Evolutionary conservation across 1,284 basidiomycete species (phyloP).

Genomic region (Papiliotrema fonsecae): DNA sequence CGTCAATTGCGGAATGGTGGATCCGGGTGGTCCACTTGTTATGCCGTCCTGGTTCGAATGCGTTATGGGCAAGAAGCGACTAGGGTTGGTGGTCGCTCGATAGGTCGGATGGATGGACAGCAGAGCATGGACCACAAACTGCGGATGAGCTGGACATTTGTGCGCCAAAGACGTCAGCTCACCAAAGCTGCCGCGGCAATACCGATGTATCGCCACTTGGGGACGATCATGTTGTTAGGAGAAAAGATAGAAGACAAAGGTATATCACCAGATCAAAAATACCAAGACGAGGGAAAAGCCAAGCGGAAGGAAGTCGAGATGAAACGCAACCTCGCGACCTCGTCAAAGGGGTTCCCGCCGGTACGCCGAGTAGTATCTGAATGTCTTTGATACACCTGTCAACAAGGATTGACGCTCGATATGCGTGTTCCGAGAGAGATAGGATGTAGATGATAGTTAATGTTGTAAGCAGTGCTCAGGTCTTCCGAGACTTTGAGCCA

Average conservation of each 20-base stretch:
- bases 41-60: too few species aligned
- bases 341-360: too few species aligned
- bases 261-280: not conserved
- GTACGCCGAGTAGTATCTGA: too few species aligned
- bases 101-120: conserved; percentile 43
- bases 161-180: conserved; percentile 6
- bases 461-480: too few species aligned
- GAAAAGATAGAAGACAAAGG: not conserved
- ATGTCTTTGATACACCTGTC: too few species aligned
- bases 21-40: too few species aligned
- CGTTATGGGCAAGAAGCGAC: conserved; percentile 25
- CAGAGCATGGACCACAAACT: conserved; percentile 40
- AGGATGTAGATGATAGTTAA: too few species aligned
- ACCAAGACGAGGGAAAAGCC: not conserved
- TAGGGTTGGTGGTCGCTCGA: conserved; percentile 32
- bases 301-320: too few species aligned
- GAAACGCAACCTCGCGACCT: too few species aligned
- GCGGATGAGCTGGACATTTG: not conserved
- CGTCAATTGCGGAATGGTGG: conserved; percentile 21
- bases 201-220: conserved; percentile 41
- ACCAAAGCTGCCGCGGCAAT: conserved; percentile 36
- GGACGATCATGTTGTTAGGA: conserved; percentile 32
- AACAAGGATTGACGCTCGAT: too few species aligned
- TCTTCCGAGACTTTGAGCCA: too few species aligned
- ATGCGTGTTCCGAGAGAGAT: too few species aligned